Evolutionary conservation across 352 stramenopile species (phyloP), one percentile per base, ranked within the genome.

Genomic region (Phytophthora citrophthora): DNA sequence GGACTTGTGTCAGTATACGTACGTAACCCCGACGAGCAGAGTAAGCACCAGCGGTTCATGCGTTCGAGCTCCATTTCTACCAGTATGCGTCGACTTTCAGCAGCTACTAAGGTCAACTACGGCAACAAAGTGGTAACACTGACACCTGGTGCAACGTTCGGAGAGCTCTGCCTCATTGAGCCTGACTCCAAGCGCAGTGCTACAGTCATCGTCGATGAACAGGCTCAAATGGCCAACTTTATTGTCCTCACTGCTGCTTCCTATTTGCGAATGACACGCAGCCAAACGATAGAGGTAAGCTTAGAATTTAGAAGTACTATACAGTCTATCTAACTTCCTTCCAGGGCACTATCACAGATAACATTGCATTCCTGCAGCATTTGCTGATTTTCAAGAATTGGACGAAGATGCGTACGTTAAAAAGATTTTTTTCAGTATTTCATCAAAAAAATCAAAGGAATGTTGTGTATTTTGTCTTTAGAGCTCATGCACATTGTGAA

Each of bases 401-500:
- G 86, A 81, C 73, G 24, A 95, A 95, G 53, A 95, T 93, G 86
- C 82, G 84, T 95, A 76, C 61, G 80, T 49, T 13, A 2, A 29
- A 12, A 11, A 13, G 7, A 11, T 15, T 15, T 26, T 26, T 5
- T 34, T n/a, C 23, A 10, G n/a, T 2, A 27, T 18, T 34, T 54
- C 24, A n/a, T 39, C 46, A 23, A 15, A 3, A 23, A 5, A 16
- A 10, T 54, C 47, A 47, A 26, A 12, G 1, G 16, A 26, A 6
- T 34, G 3, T 46, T 46, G 27, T 7, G 18, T 41, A 20, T 53
- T 5, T 27, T 43, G 23, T 8, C 20, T 8, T 32, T 48, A 95
- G 85, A 95, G 50, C 67, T 95, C 58, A 95, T 93, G 83, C 84
- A 92, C 38, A 68, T 95, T 29, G 77, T 92, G 44, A 91, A 93